Evolutionary conservation across 257 asterid genomes (phyloP).

Genomic region (Cinchona pubescens): DNA sequence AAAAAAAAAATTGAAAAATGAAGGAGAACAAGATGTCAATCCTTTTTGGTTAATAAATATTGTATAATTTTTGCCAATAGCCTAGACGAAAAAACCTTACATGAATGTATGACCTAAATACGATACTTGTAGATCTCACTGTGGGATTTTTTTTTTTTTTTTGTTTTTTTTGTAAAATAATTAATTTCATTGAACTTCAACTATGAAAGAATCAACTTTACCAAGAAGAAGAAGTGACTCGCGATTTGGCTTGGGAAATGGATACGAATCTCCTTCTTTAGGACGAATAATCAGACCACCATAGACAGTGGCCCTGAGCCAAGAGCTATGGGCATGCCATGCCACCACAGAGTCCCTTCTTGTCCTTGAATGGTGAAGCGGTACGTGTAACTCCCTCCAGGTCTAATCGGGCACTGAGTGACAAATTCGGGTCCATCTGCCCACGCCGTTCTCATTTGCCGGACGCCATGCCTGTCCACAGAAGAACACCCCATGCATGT

Average conservation of each 20-base stretch:
- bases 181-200: background rate
- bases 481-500: background rate
- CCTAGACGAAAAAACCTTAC: too few relatives aligned
- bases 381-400: constrained; percentile 74
- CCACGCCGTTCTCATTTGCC: constrained; percentile 81
- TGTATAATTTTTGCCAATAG: too few relatives aligned
- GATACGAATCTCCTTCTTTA: constrained; percentile 58
- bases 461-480: constrained; percentile 69
- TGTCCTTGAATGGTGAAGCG: constrained; percentile 80
- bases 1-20: too few relatives aligned
- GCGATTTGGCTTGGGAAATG: constrained; percentile 69
- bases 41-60: background rate
- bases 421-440: constrained; percentile 89
- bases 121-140: too few relatives aligned
- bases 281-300: constrained; percentile 79
- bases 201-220: constrained; percentile 13
- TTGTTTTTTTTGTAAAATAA: too few relatives aligned
- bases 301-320: constrained; percentile 92
- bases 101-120: too few relatives aligned
- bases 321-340: constrained; percentile 97
- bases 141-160: too few relatives aligned
- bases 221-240: constrained; percentile 79
- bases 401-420: constrained; percentile 86
- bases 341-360: constrained; percentile 97
- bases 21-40: background rate